Evolutionary conservation across 2,329 filamentous ascomycete genomes (phyloP).

Genomic region (Basipetospora chlamydospora): DNA sequence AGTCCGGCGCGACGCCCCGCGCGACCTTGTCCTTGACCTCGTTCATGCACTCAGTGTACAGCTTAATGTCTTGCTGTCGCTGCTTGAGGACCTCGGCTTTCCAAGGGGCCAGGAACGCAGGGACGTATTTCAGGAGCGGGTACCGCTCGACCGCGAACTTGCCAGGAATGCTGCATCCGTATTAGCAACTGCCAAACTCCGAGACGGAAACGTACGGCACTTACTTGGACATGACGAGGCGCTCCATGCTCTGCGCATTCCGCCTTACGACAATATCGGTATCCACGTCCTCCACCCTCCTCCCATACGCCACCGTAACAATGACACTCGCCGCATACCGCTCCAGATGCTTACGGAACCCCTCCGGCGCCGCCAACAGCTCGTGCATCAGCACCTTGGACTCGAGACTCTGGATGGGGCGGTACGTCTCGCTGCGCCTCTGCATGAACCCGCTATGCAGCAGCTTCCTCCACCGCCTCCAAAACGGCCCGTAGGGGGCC

Average conservation of each 20-base stretch:
- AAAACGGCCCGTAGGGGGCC: slow-evolving; percentile 25
- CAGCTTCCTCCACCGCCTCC: slow-evolving; percentile 27
- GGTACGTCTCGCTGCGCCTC: slow-evolving; percentile 25
- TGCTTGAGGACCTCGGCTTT: slow-evolving; percentile 19
- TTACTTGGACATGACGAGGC: slow-evolving; percentile 27
- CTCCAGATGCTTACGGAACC: slow-evolving; percentile 16
- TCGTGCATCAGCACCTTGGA: slow-evolving; percentile 24
- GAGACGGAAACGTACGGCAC: slow-evolving; percentile 6
- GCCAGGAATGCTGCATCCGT: slow-evolving; percentile 10
- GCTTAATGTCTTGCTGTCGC: slow-evolving; percentile 16
- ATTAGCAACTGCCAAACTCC: neutral
- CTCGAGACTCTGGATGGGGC: slow-evolving; percentile 25
- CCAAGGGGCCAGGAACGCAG: slow-evolving; percentile 22
- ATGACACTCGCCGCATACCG: slow-evolving; percentile 24
- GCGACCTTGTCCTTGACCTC: slow-evolving; percentile 21
- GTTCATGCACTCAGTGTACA: slow-evolving; percentile 25
- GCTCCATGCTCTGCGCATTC: slow-evolving; percentile 26
- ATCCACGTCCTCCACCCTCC: slow-evolving; percentile 18
- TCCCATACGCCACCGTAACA: slow-evolving; percentile 26
- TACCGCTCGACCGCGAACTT: slow-evolving; percentile 26
- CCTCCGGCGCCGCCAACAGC: slow-evolving; percentile 15
- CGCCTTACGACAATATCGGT: slow-evolving; percentile 22
- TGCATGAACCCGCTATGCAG: slow-evolving; percentile 29
- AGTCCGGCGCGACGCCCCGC: slow-evolving; percentile 18
- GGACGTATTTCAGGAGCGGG: slow-evolving; percentile 23